phyloP scores from a whole-genome alignment of 148 eudicot species.

The Beta vulgaris region DNA sequence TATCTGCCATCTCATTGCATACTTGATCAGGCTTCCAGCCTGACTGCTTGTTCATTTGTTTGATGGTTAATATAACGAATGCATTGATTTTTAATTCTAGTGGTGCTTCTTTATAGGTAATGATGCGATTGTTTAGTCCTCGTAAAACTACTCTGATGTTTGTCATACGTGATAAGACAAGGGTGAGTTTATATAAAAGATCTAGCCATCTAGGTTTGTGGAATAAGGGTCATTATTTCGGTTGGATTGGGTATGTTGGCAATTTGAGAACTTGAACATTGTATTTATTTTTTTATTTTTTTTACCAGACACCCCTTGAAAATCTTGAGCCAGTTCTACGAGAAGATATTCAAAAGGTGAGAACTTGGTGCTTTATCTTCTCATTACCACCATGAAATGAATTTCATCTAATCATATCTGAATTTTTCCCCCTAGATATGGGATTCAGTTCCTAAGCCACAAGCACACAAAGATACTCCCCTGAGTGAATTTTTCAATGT shows the following conservation, averaged over 20 bases:
- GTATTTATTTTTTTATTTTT: background rate
- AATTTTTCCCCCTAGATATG: slow-evolving; percentile 60
- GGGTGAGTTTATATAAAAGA: slow-evolving; percentile 70
- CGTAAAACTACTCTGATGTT: slow-evolving; percentile 98
- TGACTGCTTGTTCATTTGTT: slow-evolving; percentile 4
- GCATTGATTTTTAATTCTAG: slow-evolving; percentile 16
- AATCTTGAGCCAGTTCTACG: slow-evolving; percentile 90
- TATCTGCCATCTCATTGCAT: background rate
- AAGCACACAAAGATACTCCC: slow-evolving; percentile 90
- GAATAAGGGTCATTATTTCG: background rate
- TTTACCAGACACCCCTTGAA: slow-evolving; percentile 84
- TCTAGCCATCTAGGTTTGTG: too few species aligned
- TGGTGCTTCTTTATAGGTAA: slow-evolving; percentile 52
- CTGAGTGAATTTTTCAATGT: slow-evolving; percentile 95
- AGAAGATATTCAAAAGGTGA: slow-evolving; percentile 95
- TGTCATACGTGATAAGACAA: slow-evolving; percentile 97
- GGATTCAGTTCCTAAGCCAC: slow-evolving; percentile 98
- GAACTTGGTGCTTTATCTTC: slow-evolving; percentile 18
- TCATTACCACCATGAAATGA: slow-evolving; percentile 6
- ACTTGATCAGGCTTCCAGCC: background rate
- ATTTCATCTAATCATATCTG: slow-evolving; percentile 6
- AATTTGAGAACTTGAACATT: background rate
- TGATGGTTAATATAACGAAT: background rate
- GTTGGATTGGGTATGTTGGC: background rate
- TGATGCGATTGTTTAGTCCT: slow-evolving; percentile 99